Base-by-base conservation (phyloP, 192 early-diverging fungal genomes). In the Linnemannia hyalina region DNA sequence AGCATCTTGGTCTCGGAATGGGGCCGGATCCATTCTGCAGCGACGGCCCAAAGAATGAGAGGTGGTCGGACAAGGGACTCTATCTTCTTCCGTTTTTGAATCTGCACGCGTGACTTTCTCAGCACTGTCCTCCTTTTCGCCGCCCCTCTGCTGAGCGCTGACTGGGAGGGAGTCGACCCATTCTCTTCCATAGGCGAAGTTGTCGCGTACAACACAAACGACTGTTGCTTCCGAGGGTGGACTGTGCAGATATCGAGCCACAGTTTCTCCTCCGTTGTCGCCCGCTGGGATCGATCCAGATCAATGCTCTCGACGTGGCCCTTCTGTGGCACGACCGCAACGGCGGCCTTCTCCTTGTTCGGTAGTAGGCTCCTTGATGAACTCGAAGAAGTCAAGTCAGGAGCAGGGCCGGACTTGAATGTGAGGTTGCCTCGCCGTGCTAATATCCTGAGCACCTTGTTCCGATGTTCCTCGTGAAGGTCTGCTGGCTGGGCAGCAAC, bases 391-490 rank as follows among this genome's bases (percentile, higher is more conserved):
- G 55, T 22, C 15, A 40, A 15, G 20, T 41, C 38, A 23, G 46
- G 29, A 22, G 68, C n/a, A 70, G 76, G 29, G 26, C 29, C 44
- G 29, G 70, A 20, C 46, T 54, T 82, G 71, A 38, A 83, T 11
- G 77, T 78, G 23, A 83, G 68, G 6, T 54, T 44, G 44, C 82
- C 82, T 68, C 82, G 36, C 7, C 82, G 71, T 16, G 76, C 76
- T 11, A 83, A 3, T 60, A 78, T 78, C 11, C 42, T 38, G 9
- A 83, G 72, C 5, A 78, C 63, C 41, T 38, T 83, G 46, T 74
- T 49, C 29, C 47, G 65, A 10, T 38, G 44, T 6, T 78, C 72
- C 20, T 52, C 41, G 26, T 73, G 40, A 26, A 38, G 41, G 36
- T 77, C 69, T 10, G 36, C 29, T 41, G 32, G 7, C 49, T 38